Percentiles rank a stretch among this genome's conserved stretches.
Conservation (phyloP, 2,329 filamentous ascomycete species). For the Alternaria atra region DNA sequence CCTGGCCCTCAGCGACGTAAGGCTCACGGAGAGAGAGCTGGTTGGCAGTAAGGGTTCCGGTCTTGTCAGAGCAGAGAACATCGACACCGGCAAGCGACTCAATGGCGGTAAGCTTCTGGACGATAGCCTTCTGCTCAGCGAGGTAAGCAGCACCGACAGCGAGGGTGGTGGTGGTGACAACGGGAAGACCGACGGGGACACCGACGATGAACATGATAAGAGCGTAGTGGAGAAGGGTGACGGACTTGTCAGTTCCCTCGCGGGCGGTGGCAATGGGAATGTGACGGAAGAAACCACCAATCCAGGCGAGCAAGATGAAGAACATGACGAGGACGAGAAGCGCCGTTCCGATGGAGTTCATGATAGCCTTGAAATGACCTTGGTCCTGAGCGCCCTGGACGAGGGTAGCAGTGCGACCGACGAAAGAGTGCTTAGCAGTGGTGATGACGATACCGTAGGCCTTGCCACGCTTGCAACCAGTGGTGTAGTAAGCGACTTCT, state of each 20-base stretch:
- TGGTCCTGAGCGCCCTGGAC: conserved; percentile 79
- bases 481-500: conserved; percentile 79
- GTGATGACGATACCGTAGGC: conserved; percentile 74
- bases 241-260: conserved; percentile 60
- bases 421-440: conserved; percentile 76
- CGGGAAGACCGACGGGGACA: conserved; percentile 79
- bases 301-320: conserved; percentile 78
- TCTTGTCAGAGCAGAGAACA: conserved; percentile 84
- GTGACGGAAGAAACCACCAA: conserved; percentile 80
- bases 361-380: conserved; percentile 74
- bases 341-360: conserved; percentile 80
- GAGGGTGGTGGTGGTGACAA: conserved; percentile 79
- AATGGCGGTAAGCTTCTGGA: conserved; percentile 81
- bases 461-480: conserved; percentile 82
- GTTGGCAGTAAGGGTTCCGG: conserved; percentile 78
- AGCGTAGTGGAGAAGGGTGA: conserved; percentile 65
- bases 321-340: conserved; percentile 80
- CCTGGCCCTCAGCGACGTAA: conserved; percentile 77
- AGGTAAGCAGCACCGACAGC: conserved; percentile 81
- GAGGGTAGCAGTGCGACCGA: conserved; percentile 77
- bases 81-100: conserved; percentile 74
- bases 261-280: conserved; percentile 69
- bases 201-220: conserved; percentile 73
- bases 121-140: conserved; percentile 79
- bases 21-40: conserved; percentile 80